phyloP scores from a whole-genome alignment of 371 early-diverging fungal species.

The Nematocida sp. region DNA sequence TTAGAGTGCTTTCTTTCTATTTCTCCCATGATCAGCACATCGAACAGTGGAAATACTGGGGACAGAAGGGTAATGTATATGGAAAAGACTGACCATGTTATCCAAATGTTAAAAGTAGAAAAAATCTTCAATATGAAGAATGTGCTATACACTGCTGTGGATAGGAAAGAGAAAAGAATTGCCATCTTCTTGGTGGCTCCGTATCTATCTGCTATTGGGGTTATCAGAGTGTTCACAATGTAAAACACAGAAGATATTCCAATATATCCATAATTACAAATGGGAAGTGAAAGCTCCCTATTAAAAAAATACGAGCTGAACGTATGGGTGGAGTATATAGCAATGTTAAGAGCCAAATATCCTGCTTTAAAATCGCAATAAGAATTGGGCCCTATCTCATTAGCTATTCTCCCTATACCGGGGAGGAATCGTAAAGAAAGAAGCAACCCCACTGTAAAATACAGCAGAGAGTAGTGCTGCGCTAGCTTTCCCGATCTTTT shows the following conservation, averaged over 20 bases:
- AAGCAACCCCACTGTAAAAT: conserved; percentile 21
- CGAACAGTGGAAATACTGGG: conserved; percentile 44
- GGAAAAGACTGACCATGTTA: conserved; percentile 13
- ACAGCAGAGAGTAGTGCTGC: conserved; percentile 17
- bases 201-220: conserved; percentile 22
- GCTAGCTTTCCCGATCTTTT: not conserved
- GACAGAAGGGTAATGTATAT: conserved; percentile 24
- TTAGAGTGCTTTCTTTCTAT: conserved; percentile 15
- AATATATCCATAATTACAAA: conserved; percentile 37
- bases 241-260: conserved; percentile 34
- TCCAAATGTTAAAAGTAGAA: not conserved
- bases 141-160: conserved; percentile 22
- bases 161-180: not conserved
- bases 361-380: conserved; percentile 41
- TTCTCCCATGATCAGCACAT: conserved; percentile 35
- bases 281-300: conserved; percentile 9
- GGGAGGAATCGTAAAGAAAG: conserved; percentile 26
- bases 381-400: conserved; percentile 37
- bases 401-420: conserved; percentile 20
- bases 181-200: conserved; percentile 27
- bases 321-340: conserved; percentile 49
- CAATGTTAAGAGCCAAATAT: conserved; percentile 31
- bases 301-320: conserved; percentile 30
- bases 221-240: conserved; percentile 19
- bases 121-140: not conserved